phyloP scores from a whole-genome alignment of 257 asterid species.

The Solanum neorickii region DNA sequence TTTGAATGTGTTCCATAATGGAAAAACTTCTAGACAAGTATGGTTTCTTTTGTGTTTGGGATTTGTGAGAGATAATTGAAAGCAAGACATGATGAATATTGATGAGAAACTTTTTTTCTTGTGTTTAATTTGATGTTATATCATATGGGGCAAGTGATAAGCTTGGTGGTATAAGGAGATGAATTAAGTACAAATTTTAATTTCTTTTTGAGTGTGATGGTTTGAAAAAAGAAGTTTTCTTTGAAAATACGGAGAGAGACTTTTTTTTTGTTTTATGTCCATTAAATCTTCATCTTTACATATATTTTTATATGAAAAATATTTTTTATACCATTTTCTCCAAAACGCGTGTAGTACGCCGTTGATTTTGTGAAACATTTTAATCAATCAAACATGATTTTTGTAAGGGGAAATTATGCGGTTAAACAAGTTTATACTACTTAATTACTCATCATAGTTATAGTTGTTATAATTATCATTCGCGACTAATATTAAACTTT shows the following conservation, averaged over 20 bases:
- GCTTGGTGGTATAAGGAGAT: neutral
- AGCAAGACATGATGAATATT: slow-evolving; percentile 23
- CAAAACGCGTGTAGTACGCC: neutral
- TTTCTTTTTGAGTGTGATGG: neutral
- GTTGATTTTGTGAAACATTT: neutral
- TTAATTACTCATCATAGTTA: too few species aligned
- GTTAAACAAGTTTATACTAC: too few species aligned
- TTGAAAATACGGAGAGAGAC: neutral
- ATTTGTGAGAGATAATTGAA: slow-evolving; percentile 17
- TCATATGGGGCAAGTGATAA: neutral
- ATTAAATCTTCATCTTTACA: neutral
- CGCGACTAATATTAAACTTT: too few species aligned
- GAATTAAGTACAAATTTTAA: neutral
- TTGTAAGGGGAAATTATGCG: rapidly evolving
- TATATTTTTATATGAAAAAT: neutral
- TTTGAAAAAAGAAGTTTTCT: neutral
- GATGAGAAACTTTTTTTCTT: neutral
- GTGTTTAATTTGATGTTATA: neutral
- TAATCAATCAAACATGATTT: neutral
- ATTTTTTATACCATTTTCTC: neutral
- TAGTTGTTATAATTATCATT: too few species aligned
- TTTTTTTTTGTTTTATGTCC: neutral
- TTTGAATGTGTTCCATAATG: neutral
- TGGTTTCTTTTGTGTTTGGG: slow-evolving; percentile 5
- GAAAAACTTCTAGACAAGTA: neutral